Conservation (phyloP, 2,329 filamentous ascomycete species). For the Endocalyx cinctus region DNA sequence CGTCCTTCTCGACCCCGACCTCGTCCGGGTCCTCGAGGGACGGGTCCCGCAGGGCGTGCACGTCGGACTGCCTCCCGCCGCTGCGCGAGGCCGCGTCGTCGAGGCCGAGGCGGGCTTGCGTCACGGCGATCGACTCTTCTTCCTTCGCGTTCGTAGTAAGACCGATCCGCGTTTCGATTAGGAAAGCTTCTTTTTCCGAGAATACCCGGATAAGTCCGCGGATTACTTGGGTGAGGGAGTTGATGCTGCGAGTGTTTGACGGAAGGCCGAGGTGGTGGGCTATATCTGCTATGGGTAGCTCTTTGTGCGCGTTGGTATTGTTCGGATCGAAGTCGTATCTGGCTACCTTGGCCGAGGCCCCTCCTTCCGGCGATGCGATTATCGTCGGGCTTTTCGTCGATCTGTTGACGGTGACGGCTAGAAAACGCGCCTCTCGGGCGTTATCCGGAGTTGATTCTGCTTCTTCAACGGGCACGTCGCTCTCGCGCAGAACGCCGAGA, state of each 20-base stretch:
- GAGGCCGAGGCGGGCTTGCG: conserved; percentile 56
- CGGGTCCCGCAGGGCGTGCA: conserved; percentile 53
- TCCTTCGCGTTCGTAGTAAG: conserved; percentile 17
- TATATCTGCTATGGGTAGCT: conserved; percentile 36
- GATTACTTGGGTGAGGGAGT: conserved; percentile 45
- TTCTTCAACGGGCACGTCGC: conserved; percentile 38
- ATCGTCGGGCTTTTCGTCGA: conserved; percentile 59
- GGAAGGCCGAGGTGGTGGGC: conserved; percentile 50
- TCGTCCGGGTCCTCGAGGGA: conserved; percentile 50
- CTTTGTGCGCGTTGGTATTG: conserved; percentile 35
- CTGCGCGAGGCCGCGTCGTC: conserved; percentile 66
- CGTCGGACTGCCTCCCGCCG: conserved; percentile 53
- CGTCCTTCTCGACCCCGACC: conserved; percentile 59
- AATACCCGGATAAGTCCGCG: conserved; percentile 54
- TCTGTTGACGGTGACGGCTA: conserved; percentile 64
- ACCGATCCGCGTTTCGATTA: conserved; percentile 48
- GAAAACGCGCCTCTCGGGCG: conserved; percentile 47
- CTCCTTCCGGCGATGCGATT: conserved; percentile 49
- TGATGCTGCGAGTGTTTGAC: conserved; percentile 35
- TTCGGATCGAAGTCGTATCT: conserved; percentile 61
- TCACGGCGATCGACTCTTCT: conserved; percentile 41
- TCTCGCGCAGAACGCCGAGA: conserved; percentile 49
- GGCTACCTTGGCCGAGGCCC: conserved; percentile 37
- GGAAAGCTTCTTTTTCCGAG: conserved; percentile 60
- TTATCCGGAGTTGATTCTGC: conserved; percentile 28